phyloP scores from a whole-genome alignment of 2,329 filamentous ascomycete species.

The Colletotrichum aenigma region DNA sequence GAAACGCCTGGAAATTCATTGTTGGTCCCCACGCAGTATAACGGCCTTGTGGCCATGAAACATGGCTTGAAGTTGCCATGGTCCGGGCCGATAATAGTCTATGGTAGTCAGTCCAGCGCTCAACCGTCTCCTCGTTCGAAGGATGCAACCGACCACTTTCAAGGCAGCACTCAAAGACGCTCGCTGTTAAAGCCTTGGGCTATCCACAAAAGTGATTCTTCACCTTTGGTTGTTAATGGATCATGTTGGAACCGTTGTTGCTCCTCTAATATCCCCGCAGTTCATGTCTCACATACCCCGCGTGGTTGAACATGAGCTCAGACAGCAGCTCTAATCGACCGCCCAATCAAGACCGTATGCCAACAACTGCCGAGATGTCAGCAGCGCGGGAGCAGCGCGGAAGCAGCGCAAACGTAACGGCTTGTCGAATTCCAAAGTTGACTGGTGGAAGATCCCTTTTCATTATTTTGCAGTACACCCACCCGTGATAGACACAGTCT shows the following conservation, averaged over 20 bases:
- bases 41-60: neutral
- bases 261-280: neutral
- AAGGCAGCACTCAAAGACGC: neutral
- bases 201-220: accelerated
- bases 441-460: neutral
- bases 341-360: neutral
- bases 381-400: neutral
- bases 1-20: neutral
- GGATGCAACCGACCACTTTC: neutral
- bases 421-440: accelerated
- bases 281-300: neutral
- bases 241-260: neutral
- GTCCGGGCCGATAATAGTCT: neutral
- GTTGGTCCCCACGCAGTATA: neutral
- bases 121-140: neutral
- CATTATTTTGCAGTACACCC: neutral
- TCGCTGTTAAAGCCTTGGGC: accelerated
- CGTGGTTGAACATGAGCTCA: neutral
- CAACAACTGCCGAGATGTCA: neutral
- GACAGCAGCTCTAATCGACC: neutral
- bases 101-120: accelerated
- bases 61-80: neutral
- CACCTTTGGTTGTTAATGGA: neutral
- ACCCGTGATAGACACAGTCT: neutral
- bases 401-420: accelerated